Evolutionary conservation across 208 protist species (phyloP).

Genomic region (Leishmania amazonensis): DNA sequence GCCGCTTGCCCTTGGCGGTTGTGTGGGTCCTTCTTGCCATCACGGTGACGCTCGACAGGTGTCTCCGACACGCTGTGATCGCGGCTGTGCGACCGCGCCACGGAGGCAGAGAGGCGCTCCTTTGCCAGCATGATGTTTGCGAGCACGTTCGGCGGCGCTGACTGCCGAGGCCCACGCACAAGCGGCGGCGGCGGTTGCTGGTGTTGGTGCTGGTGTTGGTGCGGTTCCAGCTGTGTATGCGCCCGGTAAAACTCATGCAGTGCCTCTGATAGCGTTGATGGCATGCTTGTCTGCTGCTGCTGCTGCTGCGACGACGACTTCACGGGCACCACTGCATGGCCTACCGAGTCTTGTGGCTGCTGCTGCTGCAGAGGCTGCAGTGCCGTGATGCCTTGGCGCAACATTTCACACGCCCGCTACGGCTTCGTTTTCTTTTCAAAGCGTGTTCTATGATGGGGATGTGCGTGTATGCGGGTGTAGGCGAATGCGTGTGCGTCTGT

Average conservation of each 20-base stretch:
- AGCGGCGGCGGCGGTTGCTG: not conserved
- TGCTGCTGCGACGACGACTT: not conserved
- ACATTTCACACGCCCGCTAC: not conserved
- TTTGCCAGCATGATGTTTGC: not conserved
- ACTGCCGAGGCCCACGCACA: not conserved
- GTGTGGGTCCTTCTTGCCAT: not conserved
- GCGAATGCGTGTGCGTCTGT: slow-evolving; percentile 4
- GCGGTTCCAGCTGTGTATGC: not conserved
- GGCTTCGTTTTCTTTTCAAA: not conserved
- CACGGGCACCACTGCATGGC: not conserved
- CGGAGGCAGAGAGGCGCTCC: slow-evolving; percentile 5
- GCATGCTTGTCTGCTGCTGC: not conserved
- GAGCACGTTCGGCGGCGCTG: not conserved
- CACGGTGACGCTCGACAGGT: not conserved
- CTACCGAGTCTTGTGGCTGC: not conserved
- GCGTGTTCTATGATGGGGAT: not conserved
- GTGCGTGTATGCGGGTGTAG: not conserved
- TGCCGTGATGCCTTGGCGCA: not conserved
- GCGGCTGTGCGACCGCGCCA: not conserved
- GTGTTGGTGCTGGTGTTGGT: not conserved
- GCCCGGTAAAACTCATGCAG: not conserved
- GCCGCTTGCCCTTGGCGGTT: not conserved
- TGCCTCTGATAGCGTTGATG: not conserved
- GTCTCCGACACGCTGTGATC: not conserved
- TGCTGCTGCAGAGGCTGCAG: not conserved